Evolutionary conservation across 1,284 basidiomycete genomes (phyloP), one percentile per base, ranked within the genome.

Genomic region (Peniophora sp.): DNA sequence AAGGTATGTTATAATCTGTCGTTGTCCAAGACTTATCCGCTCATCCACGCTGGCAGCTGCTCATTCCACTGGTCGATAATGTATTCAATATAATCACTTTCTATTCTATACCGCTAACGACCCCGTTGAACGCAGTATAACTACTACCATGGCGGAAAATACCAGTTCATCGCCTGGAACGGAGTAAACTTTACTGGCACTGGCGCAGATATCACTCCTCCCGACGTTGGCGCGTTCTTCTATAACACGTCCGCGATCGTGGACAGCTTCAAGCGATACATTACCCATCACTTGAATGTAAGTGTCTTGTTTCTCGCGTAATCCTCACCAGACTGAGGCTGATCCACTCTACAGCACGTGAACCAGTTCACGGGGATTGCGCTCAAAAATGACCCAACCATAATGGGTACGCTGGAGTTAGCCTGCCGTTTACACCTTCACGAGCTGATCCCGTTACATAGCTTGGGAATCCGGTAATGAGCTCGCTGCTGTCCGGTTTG

Each of bases 381-480:
- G 2, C 54, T 62, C 19, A 62, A 62, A 35, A 60, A 64, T 36
- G 63, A 64, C 50, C 63, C 63, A 1, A 63, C 60, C 1, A 65
- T 65, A 39, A 50, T 65, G n/a, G 50, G 50, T 47, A 19, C 44
- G 50, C 20, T 20, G 3, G 11, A 24, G 16, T 27, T 10, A 20
- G 24, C 16, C 14, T 47, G 23, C 41, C 34, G 34, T 41, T 41
- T 20, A 8, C 19, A 16, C 38, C 8, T 16, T 41, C 16, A n/a
- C n/a, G 10, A 38, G 8, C 23, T 39, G 9, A 17, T n/a, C 6
- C 8, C 24, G 10, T 23, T 12, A 45, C 3, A 41, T 20, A 51
- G 65, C 59, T 1, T 68, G 66, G 58, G 68, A 70, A 46, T 65
- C 66, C 0, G 68, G 68, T 5, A 69, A 70, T 53, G 67, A 70